Conservation (phyloP, 345 rosid genomes). For the Citrus cavaleriei region DNA sequence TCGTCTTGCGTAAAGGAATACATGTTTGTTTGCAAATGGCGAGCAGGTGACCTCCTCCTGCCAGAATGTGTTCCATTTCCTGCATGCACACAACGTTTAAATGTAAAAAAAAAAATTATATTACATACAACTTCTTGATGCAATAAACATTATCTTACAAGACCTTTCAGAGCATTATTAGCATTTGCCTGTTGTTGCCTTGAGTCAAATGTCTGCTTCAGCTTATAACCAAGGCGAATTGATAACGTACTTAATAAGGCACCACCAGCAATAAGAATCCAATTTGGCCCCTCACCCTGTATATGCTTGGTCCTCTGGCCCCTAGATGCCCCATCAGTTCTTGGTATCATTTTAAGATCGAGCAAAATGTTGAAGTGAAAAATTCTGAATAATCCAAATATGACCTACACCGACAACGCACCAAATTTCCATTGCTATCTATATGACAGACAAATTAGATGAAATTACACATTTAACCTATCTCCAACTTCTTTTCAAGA, state of each 20-base stretch:
- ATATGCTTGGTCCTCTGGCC: conserved; percentile 41
- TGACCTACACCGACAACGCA: conserved; percentile 37
- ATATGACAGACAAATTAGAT: conserved; percentile 5
- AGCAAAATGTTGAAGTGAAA: conserved; percentile 15
- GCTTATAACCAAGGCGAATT: conserved; percentile 82
- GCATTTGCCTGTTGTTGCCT: conserved; percentile 49
- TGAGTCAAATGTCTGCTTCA: conserved; percentile 65
- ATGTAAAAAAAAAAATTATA: conserved; percentile 9
- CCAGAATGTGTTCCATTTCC: conserved; percentile 42
- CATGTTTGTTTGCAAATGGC: conserved; percentile 41
- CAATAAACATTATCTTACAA: conserved; percentile 9
- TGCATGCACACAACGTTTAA: conserved; percentile 24
- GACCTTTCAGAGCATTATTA: conserved; percentile 40
- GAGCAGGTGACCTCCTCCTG: conserved; percentile 41
- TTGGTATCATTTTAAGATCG: conserved; percentile 59
- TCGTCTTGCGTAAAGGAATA: conserved; percentile 50
- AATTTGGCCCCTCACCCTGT: conserved; percentile 70
- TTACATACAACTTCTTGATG: conserved; percentile 2
- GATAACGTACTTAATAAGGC: conserved; percentile 93
- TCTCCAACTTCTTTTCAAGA: background rate
- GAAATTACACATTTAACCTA: background rate
- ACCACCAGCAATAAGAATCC: conserved; percentile 93
- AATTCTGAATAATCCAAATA: conserved; percentile 43
- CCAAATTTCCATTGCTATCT: conserved; percentile 16
- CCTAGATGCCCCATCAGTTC: conserved; percentile 44